Evolutionary conservation across 345 rosid species (phyloP).

Genomic region (Fremontodendron californicum): DNA sequence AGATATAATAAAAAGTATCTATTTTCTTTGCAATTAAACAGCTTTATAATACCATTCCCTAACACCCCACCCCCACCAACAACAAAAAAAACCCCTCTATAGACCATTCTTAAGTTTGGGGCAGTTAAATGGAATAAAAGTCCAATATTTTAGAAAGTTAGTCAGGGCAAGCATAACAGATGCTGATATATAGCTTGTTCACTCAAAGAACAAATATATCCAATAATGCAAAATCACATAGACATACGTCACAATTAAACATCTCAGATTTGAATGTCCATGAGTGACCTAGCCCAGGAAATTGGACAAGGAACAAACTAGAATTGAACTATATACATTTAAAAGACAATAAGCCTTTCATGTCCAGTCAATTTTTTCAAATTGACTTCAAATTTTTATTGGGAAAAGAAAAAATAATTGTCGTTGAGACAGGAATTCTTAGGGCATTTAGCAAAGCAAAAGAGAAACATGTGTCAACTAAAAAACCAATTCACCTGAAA

Average conservation of each 20-base stretch:
- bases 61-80: background rate
- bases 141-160: background rate
- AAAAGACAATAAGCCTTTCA: background rate
- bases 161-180: background rate
- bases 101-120: background rate
- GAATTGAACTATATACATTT: background rate
- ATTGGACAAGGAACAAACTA: background rate
- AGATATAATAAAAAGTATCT: background rate
- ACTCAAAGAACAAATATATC: background rate
- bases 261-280: background rate
- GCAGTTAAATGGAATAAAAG: background rate
- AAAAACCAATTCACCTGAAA: conserved; percentile 42
- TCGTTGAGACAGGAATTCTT: background rate
- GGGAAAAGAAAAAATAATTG: background rate
- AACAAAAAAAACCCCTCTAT: too few species aligned
- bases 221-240: background rate
- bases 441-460: conserved; percentile 2
- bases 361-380: background rate
- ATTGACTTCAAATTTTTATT: background rate
- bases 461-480: background rate
- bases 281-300: background rate
- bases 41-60: background rate
- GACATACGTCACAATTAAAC: background rate
- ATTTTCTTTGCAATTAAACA: background rate
- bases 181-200: background rate